Percentiles rank a stretch among this genome's conserved stretches.
phyloP scores from a whole-genome alignment of 2,329 filamentous ascomycete species.

The Pseudocercospora musae region DNA sequence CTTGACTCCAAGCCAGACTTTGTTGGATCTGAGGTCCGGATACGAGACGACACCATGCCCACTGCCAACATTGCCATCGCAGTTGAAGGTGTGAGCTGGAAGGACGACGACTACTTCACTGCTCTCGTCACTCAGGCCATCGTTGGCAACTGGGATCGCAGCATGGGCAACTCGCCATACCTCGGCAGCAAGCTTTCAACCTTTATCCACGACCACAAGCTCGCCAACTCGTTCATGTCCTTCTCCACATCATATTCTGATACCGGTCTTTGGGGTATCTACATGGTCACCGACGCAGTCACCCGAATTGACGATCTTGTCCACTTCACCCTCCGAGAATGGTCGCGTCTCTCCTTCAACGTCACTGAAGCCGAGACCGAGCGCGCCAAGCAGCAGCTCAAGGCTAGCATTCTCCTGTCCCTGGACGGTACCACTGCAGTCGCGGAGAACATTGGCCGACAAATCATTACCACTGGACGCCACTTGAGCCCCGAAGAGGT shows the following conservation, averaged over 20 bases:
- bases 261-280: slow-evolving; percentile 99
- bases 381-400: slow-evolving; percentile 98
- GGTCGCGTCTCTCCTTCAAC: slow-evolving; percentile 87
- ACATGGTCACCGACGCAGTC: slow-evolving; percentile 88
- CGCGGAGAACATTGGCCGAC: slow-evolving; percentile 96
- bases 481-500: slow-evolving; percentile 90
- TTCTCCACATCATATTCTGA: slow-evolving; percentile 99
- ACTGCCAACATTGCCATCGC: slow-evolving; percentile 98
- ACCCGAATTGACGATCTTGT: slow-evolving; percentile 89
- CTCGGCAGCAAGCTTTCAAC: slow-evolving; percentile 97
- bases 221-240: slow-evolving; percentile 99
- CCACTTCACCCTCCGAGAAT: slow-evolving; percentile 97
- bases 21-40: slow-evolving; percentile 89
- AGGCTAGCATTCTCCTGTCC: slow-evolving; percentile 94
- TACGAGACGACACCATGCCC: slow-evolving; percentile 93
- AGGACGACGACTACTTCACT: slow-evolving; percentile 98
- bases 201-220: slow-evolving; percentile 87
- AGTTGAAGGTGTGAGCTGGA: slow-evolving; percentile 99
- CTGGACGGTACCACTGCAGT: slow-evolving; percentile 96
- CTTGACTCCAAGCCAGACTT: slow-evolving; percentile 90
- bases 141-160: slow-evolving; percentile 99
- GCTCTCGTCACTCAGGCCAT: slow-evolving; percentile 96
- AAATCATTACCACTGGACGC: slow-evolving; percentile 95
- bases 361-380: slow-evolving; percentile 89
- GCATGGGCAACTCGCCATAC: slow-evolving; percentile 95